Percentiles rank a stretch among this genome's conserved stretches.
Evolutionary conservation across 2,329 filamentous ascomycete species (phyloP).

Genomic region (Chaetomium olivaceum): DNA sequence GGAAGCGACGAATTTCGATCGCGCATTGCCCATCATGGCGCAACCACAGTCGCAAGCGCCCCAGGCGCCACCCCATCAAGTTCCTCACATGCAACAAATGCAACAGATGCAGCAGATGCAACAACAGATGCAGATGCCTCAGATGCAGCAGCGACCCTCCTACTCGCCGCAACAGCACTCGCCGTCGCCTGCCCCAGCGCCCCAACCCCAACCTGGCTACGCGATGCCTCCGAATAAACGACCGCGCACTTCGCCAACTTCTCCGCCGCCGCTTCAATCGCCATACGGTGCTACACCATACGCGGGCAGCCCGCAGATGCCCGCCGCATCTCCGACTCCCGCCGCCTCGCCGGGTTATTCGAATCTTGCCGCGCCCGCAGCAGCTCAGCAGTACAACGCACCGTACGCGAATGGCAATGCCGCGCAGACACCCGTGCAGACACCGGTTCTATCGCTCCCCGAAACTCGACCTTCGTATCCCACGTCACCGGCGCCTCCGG

Average conservation of each 20-base stretch:
- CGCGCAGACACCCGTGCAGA: constrained; percentile 16
- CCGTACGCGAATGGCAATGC: constrained; percentile 33
- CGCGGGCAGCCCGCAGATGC: constrained; percentile 23
- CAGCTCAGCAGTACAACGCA: constrained; percentile 22
- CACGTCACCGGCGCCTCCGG: constrained; percentile 20
- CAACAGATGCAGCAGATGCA: constrained; percentile 23
- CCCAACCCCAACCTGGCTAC: constrained; percentile 53
- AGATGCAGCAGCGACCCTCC: constrained; percentile 49
- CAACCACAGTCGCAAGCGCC: constrained; percentile 58
- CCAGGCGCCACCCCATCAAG: constrained; percentile 32
- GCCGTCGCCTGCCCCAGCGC: constrained; percentile 58
- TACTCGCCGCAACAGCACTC: constrained; percentile 65
- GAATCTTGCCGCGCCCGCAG: constrained; percentile 35
- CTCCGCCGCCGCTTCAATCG: constrained; percentile 22
- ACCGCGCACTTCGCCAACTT: constrained; percentile 67
- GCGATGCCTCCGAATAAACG: constrained; percentile 70
- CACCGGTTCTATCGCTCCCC: constrained; percentile 27
- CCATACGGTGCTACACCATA: constrained; percentile 49
- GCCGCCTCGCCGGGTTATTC: constrained; percentile 44
- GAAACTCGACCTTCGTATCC: constrained; percentile 26
- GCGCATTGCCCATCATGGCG: constrained; percentile 49
- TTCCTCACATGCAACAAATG: constrained; percentile 20
- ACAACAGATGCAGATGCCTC: constrained; percentile 20
- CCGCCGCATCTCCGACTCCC: constrained; percentile 27
- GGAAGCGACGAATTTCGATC: constrained; percentile 12